Evolutionary conservation across 768 basidiomycete species (phyloP).

Genomic region (Crassisporium funariophilum): DNA sequence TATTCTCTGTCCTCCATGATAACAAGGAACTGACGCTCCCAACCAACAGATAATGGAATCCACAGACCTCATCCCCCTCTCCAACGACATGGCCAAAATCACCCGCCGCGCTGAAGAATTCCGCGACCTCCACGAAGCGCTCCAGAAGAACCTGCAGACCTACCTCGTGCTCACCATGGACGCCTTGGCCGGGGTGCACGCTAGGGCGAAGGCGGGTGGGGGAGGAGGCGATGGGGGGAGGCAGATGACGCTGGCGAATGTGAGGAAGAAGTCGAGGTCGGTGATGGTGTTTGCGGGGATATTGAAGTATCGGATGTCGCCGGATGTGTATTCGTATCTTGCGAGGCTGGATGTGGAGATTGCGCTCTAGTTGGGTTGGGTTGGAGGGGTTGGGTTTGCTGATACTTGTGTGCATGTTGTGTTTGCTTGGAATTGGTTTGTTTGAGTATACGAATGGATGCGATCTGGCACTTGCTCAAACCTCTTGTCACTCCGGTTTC

Average conservation of each 20-base stretch:
- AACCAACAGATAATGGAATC: slow-evolving; percentile 91
- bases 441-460: too few species aligned
- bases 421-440: too few species aligned
- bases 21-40: too few species aligned
- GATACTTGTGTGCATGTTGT: not conserved
- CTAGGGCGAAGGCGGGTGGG: slow-evolving; percentile 68
- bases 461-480: not conserved
- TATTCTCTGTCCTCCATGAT: slow-evolving; percentile 15
- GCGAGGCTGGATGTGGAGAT: slow-evolving; percentile 86
- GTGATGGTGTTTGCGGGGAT: slow-evolving; percentile 89
- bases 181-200: slow-evolving; percentile 80
- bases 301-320: slow-evolving; percentile 86
- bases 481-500: too few species aligned
- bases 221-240: slow-evolving; percentile 75
- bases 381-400: not conserved
- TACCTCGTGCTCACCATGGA: slow-evolving; percentile 94
- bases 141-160: slow-evolving; percentile 87
- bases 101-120: slow-evolving; percentile 89
- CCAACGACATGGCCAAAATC: slow-evolving; percentile 82
- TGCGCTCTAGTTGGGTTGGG: slow-evolving; percentile 50
- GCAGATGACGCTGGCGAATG: slow-evolving; percentile 62
- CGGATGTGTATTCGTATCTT: slow-evolving; percentile 88
- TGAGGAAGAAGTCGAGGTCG: slow-evolving; percentile 81
- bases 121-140: slow-evolving; percentile 79
- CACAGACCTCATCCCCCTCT: slow-evolving; percentile 84